Base-by-base conservation (phyloP, 176 grass and related monocot genomes). In the Carex myosuroides region DNA sequence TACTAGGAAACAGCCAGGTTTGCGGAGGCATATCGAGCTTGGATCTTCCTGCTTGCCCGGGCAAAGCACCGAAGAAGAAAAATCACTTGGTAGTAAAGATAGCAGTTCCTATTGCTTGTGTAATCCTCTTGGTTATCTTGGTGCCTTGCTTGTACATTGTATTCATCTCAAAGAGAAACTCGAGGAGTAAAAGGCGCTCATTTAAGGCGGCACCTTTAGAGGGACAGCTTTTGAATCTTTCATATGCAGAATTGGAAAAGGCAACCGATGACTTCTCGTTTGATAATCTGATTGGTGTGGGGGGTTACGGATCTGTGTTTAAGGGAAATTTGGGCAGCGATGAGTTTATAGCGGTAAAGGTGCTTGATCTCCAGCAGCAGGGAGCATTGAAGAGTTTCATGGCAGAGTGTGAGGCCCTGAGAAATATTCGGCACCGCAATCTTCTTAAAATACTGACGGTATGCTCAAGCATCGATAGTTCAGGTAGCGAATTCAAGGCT, bases 401-500 rank as follows among this genome's bases (percentile, higher is more conserved):
- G 18, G 90, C 75, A 11, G 79, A 92, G 81, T 92, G 90, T 80
- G 84, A 90, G 65, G 90, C 60, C 16, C 24, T 94, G 10, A 83
- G 81, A 60, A 76, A 7, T 29, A 69, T 90, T 30, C 86, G 87
- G 55, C 92, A 92, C 60, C 58, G 88, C 5, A 94, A 92, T 81
- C 62, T 90, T 68, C 67, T 90, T 7, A 83, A 85, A 41, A 92
- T 87, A 65, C 41, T 90, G 67, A 92, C 93, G 35, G 57, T 44
- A 24, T 92, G 90, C 86, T 90, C 71, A 6, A 89, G 84, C 17
- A 8, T 85, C 2, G 88, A 94, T 12, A 41, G 53, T 16, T 80
- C 54, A 81, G 88, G 84, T 8, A 83, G 80, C 21, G 90, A 90
- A 48, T 92, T 92, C 72, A 88, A 18, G 55, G 87, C 91, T 79